Base-by-base conservation (phyloP, 306 rosid genomes). In the Castanopsis chinensis region DNA sequence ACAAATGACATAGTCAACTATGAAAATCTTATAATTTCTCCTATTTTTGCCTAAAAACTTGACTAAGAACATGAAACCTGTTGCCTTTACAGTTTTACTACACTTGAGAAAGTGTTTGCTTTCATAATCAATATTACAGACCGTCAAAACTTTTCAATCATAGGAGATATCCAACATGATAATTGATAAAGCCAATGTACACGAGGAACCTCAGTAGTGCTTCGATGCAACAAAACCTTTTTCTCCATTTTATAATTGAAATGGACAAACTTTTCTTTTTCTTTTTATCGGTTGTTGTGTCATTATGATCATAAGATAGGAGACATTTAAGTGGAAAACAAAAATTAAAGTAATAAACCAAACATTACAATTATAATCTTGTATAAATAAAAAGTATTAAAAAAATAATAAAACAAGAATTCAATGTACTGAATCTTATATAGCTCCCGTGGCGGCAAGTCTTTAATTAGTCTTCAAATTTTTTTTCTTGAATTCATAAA, bases 221-320 rank as follows among this genome's bases (percentile, higher is more conserved):
- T 61, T 30, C 82, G 63, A 76, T n/a, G 60, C 78, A 68, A 41
- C 77, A 27, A 56, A 20, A 69, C 57, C 76, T 67, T 63, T 75
- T 28, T 18, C 30, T 3, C 20, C 76, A 73, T 71, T 53, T 69
- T 84, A 41, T 41, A 58, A 53, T 49, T 33, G 8, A 70, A 28
- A 78, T 58, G 71, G 87, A 86, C 87, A 89, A 86, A 72, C 52
- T 52, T 70, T 64, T 65, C 13, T 85, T 80, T 82, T 75, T 86
- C 53, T 49, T 49, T 83, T 73, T 82, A 76, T 82, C 75, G 83
- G 80, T 57, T 74, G 77, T 64, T 32, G 82, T 80, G 82, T 71
- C 49, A 60, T 79, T 55, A 68, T 72, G 5, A 78, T 80, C 78
- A 43, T 56, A 49, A 73, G 51, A 49, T 49, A 49, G 17, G 76